Evolutionary conservation across 208 protist genomes (phyloP).

Genomic region (Crithidia bombi): DNA sequence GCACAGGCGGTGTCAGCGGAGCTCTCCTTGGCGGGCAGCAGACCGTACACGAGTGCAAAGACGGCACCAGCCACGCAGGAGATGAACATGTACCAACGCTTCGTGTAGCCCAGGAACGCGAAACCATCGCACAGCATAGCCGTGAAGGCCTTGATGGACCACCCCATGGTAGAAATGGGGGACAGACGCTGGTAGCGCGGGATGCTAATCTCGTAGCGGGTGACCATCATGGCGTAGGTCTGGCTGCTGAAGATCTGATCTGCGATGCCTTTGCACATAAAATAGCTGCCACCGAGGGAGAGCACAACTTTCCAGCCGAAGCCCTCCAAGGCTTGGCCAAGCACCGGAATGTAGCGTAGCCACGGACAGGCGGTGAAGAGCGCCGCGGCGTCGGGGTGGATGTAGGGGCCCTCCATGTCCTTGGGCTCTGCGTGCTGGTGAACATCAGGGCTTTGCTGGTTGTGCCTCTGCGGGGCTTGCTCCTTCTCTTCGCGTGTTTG

Average conservation of each 20-base stretch:
- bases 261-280: conserved; percentile 62
- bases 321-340: conserved; percentile 39
- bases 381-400: conserved; percentile 38
- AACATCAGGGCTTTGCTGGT: too few species aligned
- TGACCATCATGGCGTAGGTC: conserved; percentile 49
- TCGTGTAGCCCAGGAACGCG: conserved; percentile 72
- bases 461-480: background rate
- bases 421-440: conserved; percentile 1
- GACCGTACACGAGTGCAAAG: conserved; percentile 53
- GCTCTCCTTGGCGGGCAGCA: conserved; percentile 42
- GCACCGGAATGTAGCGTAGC: conserved; percentile 39
- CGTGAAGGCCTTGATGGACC: conserved; percentile 69
- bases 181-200: conserved; percentile 46
- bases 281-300: conserved; percentile 42
- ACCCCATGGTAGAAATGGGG: conserved; percentile 45
- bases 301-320: conserved; percentile 40
- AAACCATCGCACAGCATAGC: conserved; percentile 73
- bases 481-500: background rate
- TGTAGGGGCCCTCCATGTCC: too few species aligned
- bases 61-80: conserved; percentile 54
- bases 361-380: conserved; percentile 36
- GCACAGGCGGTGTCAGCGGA: conserved; percentile 44
- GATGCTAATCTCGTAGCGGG: conserved; percentile 36
- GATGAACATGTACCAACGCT: conserved; percentile 71
- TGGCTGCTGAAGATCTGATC: conserved; percentile 50